Conservation (phyloP, 768 basidiomycete genomes). For the Panellus pusillus region DNA sequence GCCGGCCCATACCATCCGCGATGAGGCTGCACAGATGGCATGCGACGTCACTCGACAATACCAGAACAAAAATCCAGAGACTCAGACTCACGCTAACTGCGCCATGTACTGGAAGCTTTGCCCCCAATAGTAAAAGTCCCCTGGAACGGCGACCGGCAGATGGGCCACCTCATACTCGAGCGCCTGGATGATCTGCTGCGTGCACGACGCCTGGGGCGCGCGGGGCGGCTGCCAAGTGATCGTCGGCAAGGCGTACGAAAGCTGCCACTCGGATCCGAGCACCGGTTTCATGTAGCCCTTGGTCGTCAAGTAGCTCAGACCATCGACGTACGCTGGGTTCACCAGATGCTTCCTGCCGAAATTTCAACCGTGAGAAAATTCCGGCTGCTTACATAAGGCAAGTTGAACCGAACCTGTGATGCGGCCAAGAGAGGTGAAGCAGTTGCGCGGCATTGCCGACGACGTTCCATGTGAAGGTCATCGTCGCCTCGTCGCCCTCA, state of each 20-base stretch:
- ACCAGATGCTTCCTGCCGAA: conserved; percentile 25
- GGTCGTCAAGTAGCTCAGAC: conserved; percentile 32
- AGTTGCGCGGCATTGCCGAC: conserved; percentile 29
- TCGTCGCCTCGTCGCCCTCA: conserved; percentile 28
- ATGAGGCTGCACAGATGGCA: conserved; percentile 24
- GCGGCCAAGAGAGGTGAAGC: conserved; percentile 36
- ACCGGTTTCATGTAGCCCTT: conserved; percentile 37
- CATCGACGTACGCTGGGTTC: conserved; percentile 25
- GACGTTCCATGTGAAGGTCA: conserved; percentile 34
- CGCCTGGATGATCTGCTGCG: conserved; percentile 28
- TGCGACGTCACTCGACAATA: too few species aligned
- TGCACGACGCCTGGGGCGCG: conserved; percentile 32
- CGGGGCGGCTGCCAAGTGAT: conserved; percentile 35
- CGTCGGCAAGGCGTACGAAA: conserved; percentile 31
- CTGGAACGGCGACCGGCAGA: conserved; percentile 44
- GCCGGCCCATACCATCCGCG: conserved; percentile 33
- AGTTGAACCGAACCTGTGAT: conserved; percentile 29
- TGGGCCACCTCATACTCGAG: conserved; percentile 51
- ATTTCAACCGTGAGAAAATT: conserved; percentile 9
- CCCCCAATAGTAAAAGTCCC: conserved; percentile 36
- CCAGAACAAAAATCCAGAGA: neutral
- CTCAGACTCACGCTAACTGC: conserved; percentile 30
- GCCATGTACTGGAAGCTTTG: conserved; percentile 28
- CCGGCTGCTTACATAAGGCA: too few species aligned
- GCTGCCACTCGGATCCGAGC: conserved; percentile 32